Evolutionary conservation across 2,329 filamentous ascomycete species (phyloP), one percentile per base, ranked within the genome.

Genomic region (Trichoderma brevicompactum): DNA sequence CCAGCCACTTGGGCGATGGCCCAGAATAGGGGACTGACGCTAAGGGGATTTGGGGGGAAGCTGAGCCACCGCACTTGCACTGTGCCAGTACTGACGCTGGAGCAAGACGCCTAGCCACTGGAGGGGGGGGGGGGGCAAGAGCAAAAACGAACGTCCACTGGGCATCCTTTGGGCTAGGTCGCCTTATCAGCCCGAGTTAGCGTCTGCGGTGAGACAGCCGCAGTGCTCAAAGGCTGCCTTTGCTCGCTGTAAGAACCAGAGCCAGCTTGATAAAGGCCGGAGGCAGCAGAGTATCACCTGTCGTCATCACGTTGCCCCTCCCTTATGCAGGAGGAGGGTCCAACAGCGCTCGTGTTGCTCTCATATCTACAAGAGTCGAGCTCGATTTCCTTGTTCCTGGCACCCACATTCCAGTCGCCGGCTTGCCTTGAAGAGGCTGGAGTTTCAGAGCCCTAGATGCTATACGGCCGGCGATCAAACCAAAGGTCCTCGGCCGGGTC

Each of bases 1-100:
- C 23, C 23, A 28, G 40, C 64, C 48, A 40, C 36, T 40, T 48
- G 60, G 43, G 34, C 40, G n/a, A 34, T 63, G 66, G 64, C 63
- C 66, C 66, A 65, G 60, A 68, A 68, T 66, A 68, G 64, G 64
- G 65, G 66, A 65, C 19, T 59, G 46, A 36, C 64, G 64, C 66
- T 64, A 66, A 53, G 46, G 59, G 36, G 52, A 40, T 36, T 53
- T 46, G 59, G 49, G 60, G 58, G 60, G 40, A 36, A 44, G 66
- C 64, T 68, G 66, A 68, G 66, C 66, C 66, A 68, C 66, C 50
- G 48, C 55, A 44, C 38, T 34, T 53, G 59, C 48, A 53, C 59
- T 62, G 46, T 28, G 23, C 23, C 23, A 28, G 23, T 62, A 19
- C 17, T 12, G 48, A 32, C 48, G n/a, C 46, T 49, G 44, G 65